Percentiles rank a stretch among this genome's conserved stretches.
Conservation (phyloP, 768 basidiomycete species). For the Mycena venus region DNA sequence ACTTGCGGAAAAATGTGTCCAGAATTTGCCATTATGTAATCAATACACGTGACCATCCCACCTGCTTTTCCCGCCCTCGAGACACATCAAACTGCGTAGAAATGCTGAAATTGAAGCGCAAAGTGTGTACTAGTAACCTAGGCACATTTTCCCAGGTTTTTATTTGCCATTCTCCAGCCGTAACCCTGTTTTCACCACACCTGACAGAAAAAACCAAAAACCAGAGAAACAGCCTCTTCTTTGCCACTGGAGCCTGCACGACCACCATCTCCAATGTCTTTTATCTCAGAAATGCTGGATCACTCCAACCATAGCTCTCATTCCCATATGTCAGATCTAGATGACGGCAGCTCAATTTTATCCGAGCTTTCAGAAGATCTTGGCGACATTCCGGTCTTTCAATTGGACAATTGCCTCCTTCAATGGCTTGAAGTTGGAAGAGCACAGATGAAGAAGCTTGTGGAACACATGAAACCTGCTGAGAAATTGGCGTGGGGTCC, state of each 20-base stretch:
- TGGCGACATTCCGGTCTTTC: no score
- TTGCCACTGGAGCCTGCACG: background rate
- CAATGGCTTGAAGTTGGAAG: no score
- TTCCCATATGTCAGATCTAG: background rate
- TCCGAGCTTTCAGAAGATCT: no score
- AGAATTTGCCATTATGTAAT: background rate
- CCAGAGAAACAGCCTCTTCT: background rate
- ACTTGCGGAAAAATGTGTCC: background rate
- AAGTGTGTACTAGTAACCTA: background rate
- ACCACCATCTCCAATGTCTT: background rate
- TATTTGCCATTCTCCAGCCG: background rate
- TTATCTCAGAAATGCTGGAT: background rate
- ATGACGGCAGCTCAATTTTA: background rate
- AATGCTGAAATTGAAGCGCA: background rate
- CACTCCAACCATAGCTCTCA: background rate
- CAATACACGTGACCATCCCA: background rate
- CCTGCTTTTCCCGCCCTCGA: background rate
- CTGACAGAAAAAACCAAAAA: background rate
- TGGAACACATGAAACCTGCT: background rate
- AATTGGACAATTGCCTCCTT: no score
- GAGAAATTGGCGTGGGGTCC: background rate
- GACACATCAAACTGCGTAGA: background rate
- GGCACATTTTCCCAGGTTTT: background rate
- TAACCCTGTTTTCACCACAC: background rate
- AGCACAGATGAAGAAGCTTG: no score